Evolutionary conservation across 1,284 basidiomycete genomes (phyloP), one percentile per base, ranked within the genome.

Genomic region (Rhodofomes roseus): DNA sequence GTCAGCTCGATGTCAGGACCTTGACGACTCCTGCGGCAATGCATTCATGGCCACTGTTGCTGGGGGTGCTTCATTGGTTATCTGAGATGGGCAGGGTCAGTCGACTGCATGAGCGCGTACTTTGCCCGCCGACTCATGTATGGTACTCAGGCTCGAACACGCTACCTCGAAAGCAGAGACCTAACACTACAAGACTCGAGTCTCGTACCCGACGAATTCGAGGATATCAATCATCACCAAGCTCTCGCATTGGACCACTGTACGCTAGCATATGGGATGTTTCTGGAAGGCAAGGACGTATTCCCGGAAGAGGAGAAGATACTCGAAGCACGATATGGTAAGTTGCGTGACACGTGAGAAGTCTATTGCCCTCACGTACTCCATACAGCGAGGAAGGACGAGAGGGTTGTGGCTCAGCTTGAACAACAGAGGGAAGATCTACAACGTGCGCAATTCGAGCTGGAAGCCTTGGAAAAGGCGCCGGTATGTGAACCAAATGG

Each of bases 41-140:
- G 76, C 89, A 92, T 71, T 86, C 89, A 18, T 96, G 93, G 95
- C 91, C 92, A 0, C 76, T 82, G 16, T 71, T 95, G 18, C 76
- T 95, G 18, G 93, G 90, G 22, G 89, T 92, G 69, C 70, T 96
- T 51, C 89, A 93, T 71, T 96, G 94, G 95, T 76, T 96, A 16
- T 89, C 90, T 1, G 90, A 93, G 65, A 73, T 93, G 63, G 87
- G 87, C 67, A 88, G 86, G 77, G 93, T 92, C 60, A 46, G 79
- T 70, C 43, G 23, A 18, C 25, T 23, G 16, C 29, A 23, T 51
- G 37, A 39, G 40, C 14, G 29, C 22, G 31, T 39, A 18, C 37
- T 39, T 39, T 12, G 14, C 36, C 11, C 2, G 37, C 18, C 14
- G 43, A 25, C 25, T 2, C 5, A 34, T 34, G 31, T 11, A 36